Base-by-base conservation (phyloP, 1,284 basidiomycete genomes). In the Mycena citricolor region DNA sequence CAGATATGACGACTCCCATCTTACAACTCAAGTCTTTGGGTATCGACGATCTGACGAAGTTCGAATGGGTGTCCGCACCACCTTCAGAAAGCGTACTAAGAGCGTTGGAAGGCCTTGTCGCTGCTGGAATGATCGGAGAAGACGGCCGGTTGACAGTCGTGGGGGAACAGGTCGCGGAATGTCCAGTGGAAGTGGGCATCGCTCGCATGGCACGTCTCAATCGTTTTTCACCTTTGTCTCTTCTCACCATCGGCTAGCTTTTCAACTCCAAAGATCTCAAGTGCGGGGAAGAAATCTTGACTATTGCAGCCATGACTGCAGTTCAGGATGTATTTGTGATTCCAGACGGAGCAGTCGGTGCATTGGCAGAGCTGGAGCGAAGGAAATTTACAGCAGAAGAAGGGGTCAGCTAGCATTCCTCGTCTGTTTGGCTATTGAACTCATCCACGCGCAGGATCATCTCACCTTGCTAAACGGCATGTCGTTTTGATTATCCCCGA, bases 371-470 rank as follows among this genome's bases (percentile, higher is more conserved):
- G 64, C 68, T 99, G 8, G 91, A 95, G 63, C 75, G 91, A 37
- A 73, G 95, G 42, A 95, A 97, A 60, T 99, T 99, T 58, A 95
- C 92, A 1, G 93, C 94, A 0, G 91, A 97, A 65, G 94, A 99
- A 79, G 97, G 97, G 54, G 90, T 90, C 49, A 60, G 77, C n/a
- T 63, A 21, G 17, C 28, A 8, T 26, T 20, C 25, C 8, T 22
- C 44, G n/a, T 30, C 25, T 29, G 4, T 6, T 39, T 25, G 16
- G 16, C 23, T 19, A 26, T 17, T 28, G 32, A 14, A 44, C 44
- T 42, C 6, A 32, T 32, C 12, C 8, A 23, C 32, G 17, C 8
- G 6, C 10, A 90, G 88, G 94, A 98, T 60, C 91, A 95, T 61
- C 68, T 97, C 5, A 97, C 94, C 2, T 70, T 94, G 5, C 63